phyloP scores from a whole-genome alignment of 2,329 filamentous ascomycete genomes.

The Trichoderma endophyticum region DNA sequence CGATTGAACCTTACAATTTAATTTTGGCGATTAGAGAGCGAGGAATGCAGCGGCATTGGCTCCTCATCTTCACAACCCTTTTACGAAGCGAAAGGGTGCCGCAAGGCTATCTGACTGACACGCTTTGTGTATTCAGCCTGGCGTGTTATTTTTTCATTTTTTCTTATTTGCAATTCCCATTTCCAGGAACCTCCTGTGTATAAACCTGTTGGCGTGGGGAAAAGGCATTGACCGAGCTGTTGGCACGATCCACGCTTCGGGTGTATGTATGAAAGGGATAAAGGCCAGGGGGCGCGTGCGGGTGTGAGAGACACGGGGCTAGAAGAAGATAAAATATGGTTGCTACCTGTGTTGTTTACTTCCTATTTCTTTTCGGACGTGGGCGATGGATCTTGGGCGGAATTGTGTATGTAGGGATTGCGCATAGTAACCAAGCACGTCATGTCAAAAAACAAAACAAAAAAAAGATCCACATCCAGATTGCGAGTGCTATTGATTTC shows the following conservation, averaged over 20 bases:
- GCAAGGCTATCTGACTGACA: not conserved
- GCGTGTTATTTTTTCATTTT: constrained; percentile 5
- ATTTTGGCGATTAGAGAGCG: constrained; percentile 29
- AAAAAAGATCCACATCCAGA: not conserved
- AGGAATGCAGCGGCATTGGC: constrained; percentile 11
- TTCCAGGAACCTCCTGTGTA: constrained; percentile 13
- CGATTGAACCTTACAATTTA: constrained; percentile 27
- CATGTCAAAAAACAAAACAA: constrained; percentile 17
- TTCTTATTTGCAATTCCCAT: constrained; percentile 11
- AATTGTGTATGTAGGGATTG: constrained; percentile 33
- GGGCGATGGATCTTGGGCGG: constrained; percentile 22
- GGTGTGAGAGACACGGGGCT: constrained; percentile 3
- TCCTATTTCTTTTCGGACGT: constrained; percentile 26
- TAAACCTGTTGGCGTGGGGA: constrained; percentile 14
- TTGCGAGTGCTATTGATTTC: not conserved
- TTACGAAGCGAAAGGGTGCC: not conserved
- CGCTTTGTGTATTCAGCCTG: constrained; percentile 1
- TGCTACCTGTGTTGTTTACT: constrained; percentile 32
- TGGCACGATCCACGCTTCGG: not conserved
- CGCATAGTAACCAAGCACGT: constrained; percentile 31
- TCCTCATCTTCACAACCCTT: constrained; percentile 12
- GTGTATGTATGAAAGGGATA: constrained; percentile 16
- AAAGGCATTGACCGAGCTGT: constrained; percentile 5
- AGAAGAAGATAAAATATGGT: constrained; percentile 23
- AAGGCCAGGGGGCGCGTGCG: not conserved